Evolutionary conservation across 345 rosid species (phyloP), one percentile per base, ranked within the genome.

Genomic region (Hibiscus trionum): DNA sequence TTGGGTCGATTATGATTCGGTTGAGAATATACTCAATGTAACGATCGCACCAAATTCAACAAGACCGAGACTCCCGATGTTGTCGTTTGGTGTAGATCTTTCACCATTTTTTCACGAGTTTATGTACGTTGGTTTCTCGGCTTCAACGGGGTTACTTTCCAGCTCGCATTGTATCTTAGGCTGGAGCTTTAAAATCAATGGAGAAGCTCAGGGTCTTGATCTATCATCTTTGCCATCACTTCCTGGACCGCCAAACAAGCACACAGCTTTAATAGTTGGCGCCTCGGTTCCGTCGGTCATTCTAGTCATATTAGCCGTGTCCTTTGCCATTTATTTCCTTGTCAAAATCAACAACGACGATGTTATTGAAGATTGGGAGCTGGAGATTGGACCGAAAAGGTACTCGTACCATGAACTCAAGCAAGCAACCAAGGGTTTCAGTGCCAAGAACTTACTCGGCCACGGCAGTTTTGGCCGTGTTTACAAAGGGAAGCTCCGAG

Each of bases 111-210:
- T 29, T 31, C 64, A 60, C 3, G 64, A 60, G 64, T 29, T 60
- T 14, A 60, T 60, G 64, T 60, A 60, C 10, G 42, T 60, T 60
- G 64, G 64, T 29, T 60, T 60, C 64, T 60, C 64, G 2, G 64
- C 64, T 14, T 60, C 64, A 29, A 60, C 64, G 2, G 64, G 64
- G 37, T 15, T 60, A 60, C 64, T 60, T 60, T 9, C 64, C 6
- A 60, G 64, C 10, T 14, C 64, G 4, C 64, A 60, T 29, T 60
- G 14, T 60, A 60, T 60, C 31, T 31, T 60, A 29, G 64, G 64
- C 0, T 60, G 64, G 64, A 60, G 64, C 64, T 60, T 60, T 29
- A 60, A 60, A 60, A 29, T 60, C 42, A 60, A 29, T 29, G 64
- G 64, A 60, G 39, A 60, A 29, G 64, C 64, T 27, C 37, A 14